Evolutionary conservation across 257 asterid species (phyloP), one percentile per base, ranked within the genome.

Genomic region (Capsicum pubescens): DNA sequence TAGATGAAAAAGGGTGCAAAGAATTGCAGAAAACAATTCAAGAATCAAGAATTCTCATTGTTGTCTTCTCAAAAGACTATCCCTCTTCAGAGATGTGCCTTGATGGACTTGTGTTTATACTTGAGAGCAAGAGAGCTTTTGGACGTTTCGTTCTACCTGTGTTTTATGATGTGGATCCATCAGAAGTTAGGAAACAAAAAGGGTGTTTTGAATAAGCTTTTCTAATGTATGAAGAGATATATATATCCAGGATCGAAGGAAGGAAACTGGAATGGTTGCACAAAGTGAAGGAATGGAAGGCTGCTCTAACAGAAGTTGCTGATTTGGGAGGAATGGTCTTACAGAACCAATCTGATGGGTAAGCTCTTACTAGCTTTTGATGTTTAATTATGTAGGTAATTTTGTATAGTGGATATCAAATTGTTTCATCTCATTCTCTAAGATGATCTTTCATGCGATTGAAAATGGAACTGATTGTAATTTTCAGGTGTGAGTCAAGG

Each of bases 261-360:
- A 46, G 70, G 76, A 76, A 63, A 60, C 26, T n/a, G 78, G 82
- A 85, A 9, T 59, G 55, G 46, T 15, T 50, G 12, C 39, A 61
- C 12, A 60, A 59, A 61, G 69, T 82, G 46, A 82, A 82, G 80
- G 6, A 14, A 50, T 83, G 76, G 86, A 83, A 50, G 83, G 55
- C 82, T 17, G 74, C 86, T 50, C 42, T 83, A 39, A 59, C 59
- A 83, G 55, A 83, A 46, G 86, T 83, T 83, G 77, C 76, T 59
- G 82, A 83, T 83, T 42, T 83, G 39, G 86, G 82, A 57, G 86
- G 86, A 57, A 83, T 71, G 86, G 83, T 74, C 50, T 72, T 74
- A 48, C 52, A 83, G 69, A 74, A 83, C 68, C 80, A 68, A 82
- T 26, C 55, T 16, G 85, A 82, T 82, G 80, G 85, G 85, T 82